Evolutionary conservation across 2,329 filamentous ascomycete genomes (phyloP).

Genomic region (Cladobotryum protrusum): DNA sequence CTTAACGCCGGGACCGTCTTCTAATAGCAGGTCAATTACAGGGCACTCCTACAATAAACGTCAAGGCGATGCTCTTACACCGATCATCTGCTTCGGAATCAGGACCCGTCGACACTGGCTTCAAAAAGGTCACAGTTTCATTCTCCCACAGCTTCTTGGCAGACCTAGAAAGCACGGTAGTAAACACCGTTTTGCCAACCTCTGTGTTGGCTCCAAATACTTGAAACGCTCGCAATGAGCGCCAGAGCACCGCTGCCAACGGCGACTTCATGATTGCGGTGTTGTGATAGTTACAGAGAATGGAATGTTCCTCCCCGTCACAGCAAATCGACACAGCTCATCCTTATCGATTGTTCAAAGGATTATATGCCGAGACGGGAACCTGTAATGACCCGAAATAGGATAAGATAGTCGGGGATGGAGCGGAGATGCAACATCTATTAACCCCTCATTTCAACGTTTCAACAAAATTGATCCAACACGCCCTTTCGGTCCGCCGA

Average conservation of each 20-base stretch:
- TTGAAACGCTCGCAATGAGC: constrained; percentile 62
- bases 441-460: neutral
- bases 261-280: constrained; percentile 27
- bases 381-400: neutral
- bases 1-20: too few relatives aligned
- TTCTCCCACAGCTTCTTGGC: constrained; percentile 40
- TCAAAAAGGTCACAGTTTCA: constrained; percentile 59
- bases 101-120: constrained; percentile 75
- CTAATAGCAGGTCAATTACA: neutral
- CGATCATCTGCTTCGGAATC: constrained; percentile 62
- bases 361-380: too few relatives aligned
- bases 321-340: too few relatives aligned
- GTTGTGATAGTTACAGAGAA: too few relatives aligned
- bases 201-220: constrained; percentile 80
- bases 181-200: constrained; percentile 78
- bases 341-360: too few relatives aligned
- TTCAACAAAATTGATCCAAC: neutral
- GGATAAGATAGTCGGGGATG: too few relatives aligned
- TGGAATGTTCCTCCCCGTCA: too few relatives aligned
- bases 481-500: neutral
- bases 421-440: neutral
- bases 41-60: neutral
- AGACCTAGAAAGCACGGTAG: constrained; percentile 63
- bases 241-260: constrained; percentile 58
- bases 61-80: constrained; percentile 36